Conservation (phyloP, 352 stramenopile genomes). For the Globisporangium cederbergense region DNA sequence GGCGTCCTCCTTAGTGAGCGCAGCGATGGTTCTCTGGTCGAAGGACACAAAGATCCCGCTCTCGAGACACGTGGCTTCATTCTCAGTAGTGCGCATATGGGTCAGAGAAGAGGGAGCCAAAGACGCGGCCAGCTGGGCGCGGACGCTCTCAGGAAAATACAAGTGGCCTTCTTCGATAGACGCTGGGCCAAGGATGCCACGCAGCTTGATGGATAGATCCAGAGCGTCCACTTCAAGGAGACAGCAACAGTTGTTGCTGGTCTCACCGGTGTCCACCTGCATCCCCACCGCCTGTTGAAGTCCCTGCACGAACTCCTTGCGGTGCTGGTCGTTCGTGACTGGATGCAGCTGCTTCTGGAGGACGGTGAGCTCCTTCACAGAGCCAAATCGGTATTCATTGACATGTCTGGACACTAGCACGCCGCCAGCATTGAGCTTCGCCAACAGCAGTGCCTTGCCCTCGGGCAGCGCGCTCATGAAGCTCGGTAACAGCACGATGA, state of each 20-base stretch:
- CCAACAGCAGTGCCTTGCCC: conserved; percentile 23
- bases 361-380: background rate
- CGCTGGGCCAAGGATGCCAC: conserved; percentile 33
- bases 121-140: conserved; percentile 24
- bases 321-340: conserved; percentile 6
- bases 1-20: background rate
- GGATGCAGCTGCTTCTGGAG: conserved; percentile 10
- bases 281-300: conserved; percentile 9
- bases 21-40: conserved; percentile 13
- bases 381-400: background rate
- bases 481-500: conserved; percentile 34
- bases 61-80: conserved; percentile 34
- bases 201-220: conserved; percentile 33
- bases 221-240: conserved; percentile 44
- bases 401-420: conserved; percentile 14
- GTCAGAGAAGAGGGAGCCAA: conserved; percentile 20
- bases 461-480: conserved; percentile 29
- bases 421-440: conserved; percentile 22
- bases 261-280: background rate
- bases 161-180: conserved; percentile 25
- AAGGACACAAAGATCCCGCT: conserved; percentile 41
- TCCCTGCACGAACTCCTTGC: background rate
- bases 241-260: conserved; percentile 2
- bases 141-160: conserved; percentile 51
- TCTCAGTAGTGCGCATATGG: conserved; percentile 20